Conservation (phyloP, 257 asterid species). For the Apocynum venetum region DNA sequence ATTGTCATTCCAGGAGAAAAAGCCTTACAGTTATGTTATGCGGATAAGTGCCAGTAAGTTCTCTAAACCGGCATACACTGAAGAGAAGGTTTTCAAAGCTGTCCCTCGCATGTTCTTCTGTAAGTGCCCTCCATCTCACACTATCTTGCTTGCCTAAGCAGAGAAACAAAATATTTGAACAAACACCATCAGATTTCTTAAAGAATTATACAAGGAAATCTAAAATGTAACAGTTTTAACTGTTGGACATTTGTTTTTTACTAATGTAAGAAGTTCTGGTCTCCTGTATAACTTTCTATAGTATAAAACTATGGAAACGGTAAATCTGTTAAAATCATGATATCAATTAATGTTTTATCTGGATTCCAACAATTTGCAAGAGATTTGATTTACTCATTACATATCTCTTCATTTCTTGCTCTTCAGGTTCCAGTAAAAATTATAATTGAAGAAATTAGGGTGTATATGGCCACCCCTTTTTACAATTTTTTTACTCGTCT, state of each 20-base stretch:
- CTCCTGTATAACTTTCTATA: background rate
- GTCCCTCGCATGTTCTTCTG: conserved; percentile 69
- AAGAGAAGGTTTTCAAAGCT: conserved; percentile 90
- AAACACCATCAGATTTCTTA: background rate
- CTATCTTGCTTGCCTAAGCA: conserved; percentile 55
- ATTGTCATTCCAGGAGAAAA: background rate
- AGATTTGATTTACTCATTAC: background rate
- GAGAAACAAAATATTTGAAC: background rate
- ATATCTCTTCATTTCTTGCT: background rate
- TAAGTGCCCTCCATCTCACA: conserved; percentile 73
- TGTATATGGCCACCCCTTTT: too few species aligned
- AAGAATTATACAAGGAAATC: background rate
- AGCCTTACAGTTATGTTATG: conserved; percentile 79
- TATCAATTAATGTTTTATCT: background rate
- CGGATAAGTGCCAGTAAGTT: conserved; percentile 90
- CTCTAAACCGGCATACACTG: conserved; percentile 88
- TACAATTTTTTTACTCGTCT: background rate
- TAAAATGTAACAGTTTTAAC: background rate
- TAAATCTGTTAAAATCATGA: background rate
- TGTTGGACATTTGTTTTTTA: background rate
- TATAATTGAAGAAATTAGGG: background rate
- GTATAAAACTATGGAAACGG: background rate
- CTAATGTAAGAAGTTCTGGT: background rate
- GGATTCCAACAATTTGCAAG: background rate
- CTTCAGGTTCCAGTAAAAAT: background rate